Evolutionary conservation across 2,329 filamentous ascomycete species (phyloP).

Genomic region (Exserohilum rostratum): DNA sequence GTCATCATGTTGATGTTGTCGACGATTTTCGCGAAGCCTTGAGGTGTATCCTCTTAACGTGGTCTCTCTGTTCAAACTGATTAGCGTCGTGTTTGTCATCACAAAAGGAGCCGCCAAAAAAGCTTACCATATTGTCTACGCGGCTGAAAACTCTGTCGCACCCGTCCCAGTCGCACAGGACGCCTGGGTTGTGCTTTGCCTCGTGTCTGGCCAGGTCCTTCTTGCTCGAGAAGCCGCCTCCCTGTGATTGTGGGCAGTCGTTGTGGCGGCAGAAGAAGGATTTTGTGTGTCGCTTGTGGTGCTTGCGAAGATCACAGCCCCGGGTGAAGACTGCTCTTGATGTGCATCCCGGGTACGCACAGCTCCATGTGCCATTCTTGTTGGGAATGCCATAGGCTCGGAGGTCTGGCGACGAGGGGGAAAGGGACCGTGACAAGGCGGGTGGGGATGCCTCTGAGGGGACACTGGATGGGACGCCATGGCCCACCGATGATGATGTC

Average conservation of each 20-base stretch:
- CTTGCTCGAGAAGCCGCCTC: constrained; percentile 66
- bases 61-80: constrained; percentile 40
- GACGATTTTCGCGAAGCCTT: constrained; percentile 42
- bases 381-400: constrained; percentile 52
- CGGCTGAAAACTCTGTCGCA: constrained; percentile 65
- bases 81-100: constrained; percentile 21
- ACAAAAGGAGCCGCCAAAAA: neutral
- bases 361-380: constrained; percentile 61
- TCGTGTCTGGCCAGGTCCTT: constrained; percentile 67
- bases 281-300: constrained; percentile 67
- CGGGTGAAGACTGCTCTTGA: constrained; percentile 64
- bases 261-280: constrained; percentile 65
- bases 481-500: constrained; percentile 37
- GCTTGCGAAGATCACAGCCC: constrained; percentile 67
- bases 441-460: constrained; percentile 40
- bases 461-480: constrained; percentile 34
- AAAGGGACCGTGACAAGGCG: constrained; percentile 46
- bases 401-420: constrained; percentile 49
- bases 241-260: constrained; percentile 62
- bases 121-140: constrained; percentile 65
- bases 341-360: constrained; percentile 64
- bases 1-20: constrained; percentile 18
- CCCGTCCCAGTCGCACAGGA: constrained; percentile 63
- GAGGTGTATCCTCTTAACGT: constrained; percentile 50
- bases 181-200: constrained; percentile 67